These are phyloP conservation scores for Amanita exitialis DNA, from an alignment of 768 basidiomycete species.

Conservation along the genomic window DNA sequence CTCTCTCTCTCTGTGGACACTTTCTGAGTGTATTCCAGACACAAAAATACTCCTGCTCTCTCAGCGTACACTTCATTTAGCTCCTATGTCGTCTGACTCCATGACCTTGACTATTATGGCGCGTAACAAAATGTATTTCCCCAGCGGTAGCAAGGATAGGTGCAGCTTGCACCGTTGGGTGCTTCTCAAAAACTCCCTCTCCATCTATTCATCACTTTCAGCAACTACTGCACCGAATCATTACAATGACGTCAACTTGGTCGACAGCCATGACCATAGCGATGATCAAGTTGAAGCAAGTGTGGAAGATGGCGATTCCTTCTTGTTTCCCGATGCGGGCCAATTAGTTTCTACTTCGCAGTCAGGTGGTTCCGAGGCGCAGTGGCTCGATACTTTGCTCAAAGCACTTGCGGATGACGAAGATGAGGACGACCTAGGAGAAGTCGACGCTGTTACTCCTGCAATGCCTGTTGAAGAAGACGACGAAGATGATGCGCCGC, in stretches of 20 bases:
- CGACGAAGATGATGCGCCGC: constrained; percentile 54
- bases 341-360: constrained; percentile 27
- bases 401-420: constrained; percentile 67
- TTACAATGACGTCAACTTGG: constrained; percentile 19
- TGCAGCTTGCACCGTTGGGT: constrained; percentile 83
- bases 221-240: constrained; percentile 14
- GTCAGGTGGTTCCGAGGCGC: constrained; percentile 46
- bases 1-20: neutral
- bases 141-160: constrained; percentile 50
- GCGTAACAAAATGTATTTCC: constrained; percentile 64
- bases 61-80: neutral
- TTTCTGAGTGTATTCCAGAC: constrained; percentile 5
- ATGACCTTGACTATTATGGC: constrained; percentile 51
- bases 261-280: constrained; percentile 32
- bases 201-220: constrained; percentile 26
- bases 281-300: constrained; percentile 32
- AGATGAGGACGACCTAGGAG: constrained; percentile 46
- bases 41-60: neutral
- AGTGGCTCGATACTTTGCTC: constrained; percentile 76
- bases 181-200: constrained; percentile 76
- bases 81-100: constrained; percentile 36
- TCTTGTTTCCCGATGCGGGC: constrained; percentile 76
- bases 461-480: constrained; percentile 45
- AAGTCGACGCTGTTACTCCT: constrained; percentile 36
- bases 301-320: constrained; percentile 51